phyloP scores from a whole-genome alignment of 2,329 filamentous ascomycete genomes.

The Talaromyces islandicus region DNA sequence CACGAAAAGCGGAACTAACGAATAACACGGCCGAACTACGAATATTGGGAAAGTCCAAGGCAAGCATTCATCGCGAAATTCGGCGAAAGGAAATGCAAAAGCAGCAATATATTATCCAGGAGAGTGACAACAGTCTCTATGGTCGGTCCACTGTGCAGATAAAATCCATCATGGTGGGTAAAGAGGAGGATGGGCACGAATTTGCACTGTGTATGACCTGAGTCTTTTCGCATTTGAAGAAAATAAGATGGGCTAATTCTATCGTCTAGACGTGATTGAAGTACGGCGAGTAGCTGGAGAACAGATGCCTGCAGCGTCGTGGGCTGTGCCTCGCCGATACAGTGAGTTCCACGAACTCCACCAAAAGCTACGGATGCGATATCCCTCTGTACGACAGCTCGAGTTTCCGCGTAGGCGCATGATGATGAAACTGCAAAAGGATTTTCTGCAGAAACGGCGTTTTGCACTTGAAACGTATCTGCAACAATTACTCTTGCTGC shows the following conservation, averaged over 20 bases:
- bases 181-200: constrained; percentile 86
- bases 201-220: constrained; percentile 69
- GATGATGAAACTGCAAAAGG: constrained; percentile 93
- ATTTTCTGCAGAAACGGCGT: constrained; percentile 87
- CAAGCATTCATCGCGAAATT: constrained; percentile 87
- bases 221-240: not conserved
- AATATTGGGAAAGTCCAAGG: constrained; percentile 88
- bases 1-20: constrained; percentile 89
- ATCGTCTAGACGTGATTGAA: constrained; percentile 66
- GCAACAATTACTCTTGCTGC: constrained; percentile 71
- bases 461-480: constrained; percentile 81
- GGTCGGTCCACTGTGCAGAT: constrained; percentile 85
- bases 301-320: constrained; percentile 92
- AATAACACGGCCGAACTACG: constrained; percentile 93
- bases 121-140: constrained; percentile 95
- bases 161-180: constrained; percentile 85
- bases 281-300: constrained; percentile 86
- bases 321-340: constrained; percentile 87
- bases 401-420: constrained; percentile 89
- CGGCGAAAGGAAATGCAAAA: constrained; percentile 90
- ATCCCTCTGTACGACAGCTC: constrained; percentile 78
- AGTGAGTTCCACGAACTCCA: constrained; percentile 96
- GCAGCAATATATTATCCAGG: constrained; percentile 94
- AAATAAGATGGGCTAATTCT: not conserved
- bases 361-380: constrained; percentile 76